A percentile compares a stretch with the other conserved stretches of the same genome.
phyloP scores from a whole-genome alignment of 2,329 filamentous ascomycete genomes.

The Claviceps pusilla region DNA sequence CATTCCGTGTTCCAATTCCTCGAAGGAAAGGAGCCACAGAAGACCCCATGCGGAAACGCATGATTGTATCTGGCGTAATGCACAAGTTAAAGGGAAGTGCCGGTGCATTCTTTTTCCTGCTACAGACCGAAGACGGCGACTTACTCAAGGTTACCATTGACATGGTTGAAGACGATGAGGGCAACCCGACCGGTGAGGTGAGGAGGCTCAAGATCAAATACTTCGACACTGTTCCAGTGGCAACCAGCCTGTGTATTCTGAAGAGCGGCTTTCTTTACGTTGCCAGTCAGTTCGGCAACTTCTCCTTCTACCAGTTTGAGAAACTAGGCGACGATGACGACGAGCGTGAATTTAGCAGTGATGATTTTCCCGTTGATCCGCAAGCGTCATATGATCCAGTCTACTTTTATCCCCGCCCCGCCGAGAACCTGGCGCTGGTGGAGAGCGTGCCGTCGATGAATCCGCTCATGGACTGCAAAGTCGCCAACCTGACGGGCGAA shows the following conservation, averaged over 20 bases:
- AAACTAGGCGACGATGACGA: slow-evolving; percentile 93
- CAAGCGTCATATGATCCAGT: slow-evolving; percentile 57
- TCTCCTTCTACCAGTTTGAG: slow-evolving; percentile 92
- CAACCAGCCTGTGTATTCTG: slow-evolving; percentile 75
- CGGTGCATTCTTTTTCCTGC: slow-evolving; percentile 89
- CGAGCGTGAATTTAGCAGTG: slow-evolving; percentile 72
- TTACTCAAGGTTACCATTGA: slow-evolving; percentile 93
- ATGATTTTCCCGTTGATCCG: slow-evolving; percentile 65
- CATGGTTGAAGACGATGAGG: slow-evolving; percentile 68
- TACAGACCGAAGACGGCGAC: slow-evolving; percentile 96
- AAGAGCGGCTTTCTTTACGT: slow-evolving; percentile 94
- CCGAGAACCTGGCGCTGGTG: slow-evolving; percentile 71
- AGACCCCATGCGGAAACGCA: slow-evolving; percentile 78
- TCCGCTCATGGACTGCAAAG: slow-evolving; percentile 78
- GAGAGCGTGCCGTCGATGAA: slow-evolving; percentile 82
- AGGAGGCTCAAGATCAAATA: slow-evolving; percentile 83
- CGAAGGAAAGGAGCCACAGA: slow-evolving; percentile 76
- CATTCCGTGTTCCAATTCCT: slow-evolving; percentile 79
- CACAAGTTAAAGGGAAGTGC: slow-evolving; percentile 74
- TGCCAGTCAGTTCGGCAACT: slow-evolving; percentile 82
- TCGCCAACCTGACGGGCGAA: slow-evolving; percentile 79
- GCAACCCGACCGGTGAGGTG: slow-evolving; percentile 67
- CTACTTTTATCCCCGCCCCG: slow-evolving; percentile 68
- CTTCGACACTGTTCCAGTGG: slow-evolving; percentile 88
- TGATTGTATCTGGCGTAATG: slow-evolving; percentile 83